Base-by-base conservation (phyloP, 345 rosid species). In the Ricinus communis region DNA sequence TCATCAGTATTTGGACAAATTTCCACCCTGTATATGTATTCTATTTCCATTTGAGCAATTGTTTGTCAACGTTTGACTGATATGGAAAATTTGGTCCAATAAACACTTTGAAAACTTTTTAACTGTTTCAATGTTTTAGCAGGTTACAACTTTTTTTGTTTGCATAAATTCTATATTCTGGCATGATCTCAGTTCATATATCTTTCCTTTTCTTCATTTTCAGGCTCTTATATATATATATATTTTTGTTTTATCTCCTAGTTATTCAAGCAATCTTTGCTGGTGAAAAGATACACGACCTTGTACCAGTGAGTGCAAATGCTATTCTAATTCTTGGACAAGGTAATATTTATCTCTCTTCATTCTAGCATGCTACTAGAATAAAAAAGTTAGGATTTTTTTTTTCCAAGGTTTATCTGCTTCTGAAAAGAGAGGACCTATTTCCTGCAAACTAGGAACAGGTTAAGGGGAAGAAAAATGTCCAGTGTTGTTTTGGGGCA, bases 271-370 rank as follows among this genome's bases (percentile, higher is more conserved):
- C 89, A 66, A 80, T 91, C 68, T 89, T 91, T 72, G 63, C 84
- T 19, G 75, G 79, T 36, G 93, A 89, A 77, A 88, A 82, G 85
- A 75, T 91, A 75, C 89, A 84, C 65, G 90, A 85, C 67, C 75
- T 84, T 64, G 72, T 81, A 69, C 84, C 88, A 36, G 71, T 79
- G 65, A 78, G 86, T 33, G 73, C 83, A 63, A 87, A 85, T 78
- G 87, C 86, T 56, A 70, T 82, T 80, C 56, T 91, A 81, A 76
- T 87, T 71, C 96, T 91, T 53, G 97, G 90, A 72, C 80, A 82
- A 84, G 89, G 97, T 91, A 80, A 82, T 71, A 16, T 72, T 52
- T 65, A 38, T 5, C 38, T 68, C 66, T 74, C 50, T 66, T 69
- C 54, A 6, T 55, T 50, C 24, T 25, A 22, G 50, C 46, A 31